phyloP scores from a whole-genome alignment of 2,329 filamentous ascomycete genomes.

The Fusarium robinianum region DNA sequence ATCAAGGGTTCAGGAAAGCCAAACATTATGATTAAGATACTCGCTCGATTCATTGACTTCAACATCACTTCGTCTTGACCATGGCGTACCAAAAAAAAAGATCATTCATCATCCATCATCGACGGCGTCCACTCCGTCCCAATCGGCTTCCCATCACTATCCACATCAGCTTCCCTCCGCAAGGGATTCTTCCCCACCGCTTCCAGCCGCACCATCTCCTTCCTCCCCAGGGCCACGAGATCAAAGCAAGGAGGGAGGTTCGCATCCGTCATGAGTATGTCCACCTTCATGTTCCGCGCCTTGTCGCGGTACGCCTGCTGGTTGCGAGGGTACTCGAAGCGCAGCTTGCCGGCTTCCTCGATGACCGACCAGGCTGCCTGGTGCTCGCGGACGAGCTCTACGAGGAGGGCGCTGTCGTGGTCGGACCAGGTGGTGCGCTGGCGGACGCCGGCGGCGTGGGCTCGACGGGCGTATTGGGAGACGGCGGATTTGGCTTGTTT shows the following conservation, averaged over 20 bases:
- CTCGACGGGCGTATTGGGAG: slow-evolving; percentile 29
- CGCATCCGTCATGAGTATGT: slow-evolving; percentile 51
- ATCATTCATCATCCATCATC: neutral
- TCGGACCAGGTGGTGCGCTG: slow-evolving; percentile 49
- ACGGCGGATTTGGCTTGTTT: slow-evolving; percentile 35
- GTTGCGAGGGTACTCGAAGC: slow-evolving; percentile 51
- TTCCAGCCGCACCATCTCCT: slow-evolving; percentile 51
- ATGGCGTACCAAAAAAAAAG: neutral
- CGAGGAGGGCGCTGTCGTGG: slow-evolving; percentile 47
- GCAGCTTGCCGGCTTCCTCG: slow-evolving; percentile 35
- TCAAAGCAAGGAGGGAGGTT: slow-evolving; percentile 56
- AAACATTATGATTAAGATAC: neutral
- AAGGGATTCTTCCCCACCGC: slow-evolving; percentile 53
- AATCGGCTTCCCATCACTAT: slow-evolving; percentile 44
- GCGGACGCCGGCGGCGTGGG: slow-evolving; percentile 16
- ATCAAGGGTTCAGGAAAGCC: too few species aligned
- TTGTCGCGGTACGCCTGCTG: slow-evolving; percentile 63
- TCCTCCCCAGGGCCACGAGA: slow-evolving; percentile 53
- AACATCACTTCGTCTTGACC: slow-evolving; percentile 9
- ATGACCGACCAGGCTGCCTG: slow-evolving; percentile 42
- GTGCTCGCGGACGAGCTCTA: slow-evolving; percentile 45
- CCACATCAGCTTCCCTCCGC: slow-evolving; percentile 52
- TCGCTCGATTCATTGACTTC: too few species aligned
- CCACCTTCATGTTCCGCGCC: slow-evolving; percentile 61
- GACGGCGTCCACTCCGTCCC: slow-evolving; percentile 41